Percentiles rank a stretch among this genome's conserved stretches.
Evolutionary conservation across 352 stramenopile genomes (phyloP).

Genomic region (Pythium dissimile): DNA sequence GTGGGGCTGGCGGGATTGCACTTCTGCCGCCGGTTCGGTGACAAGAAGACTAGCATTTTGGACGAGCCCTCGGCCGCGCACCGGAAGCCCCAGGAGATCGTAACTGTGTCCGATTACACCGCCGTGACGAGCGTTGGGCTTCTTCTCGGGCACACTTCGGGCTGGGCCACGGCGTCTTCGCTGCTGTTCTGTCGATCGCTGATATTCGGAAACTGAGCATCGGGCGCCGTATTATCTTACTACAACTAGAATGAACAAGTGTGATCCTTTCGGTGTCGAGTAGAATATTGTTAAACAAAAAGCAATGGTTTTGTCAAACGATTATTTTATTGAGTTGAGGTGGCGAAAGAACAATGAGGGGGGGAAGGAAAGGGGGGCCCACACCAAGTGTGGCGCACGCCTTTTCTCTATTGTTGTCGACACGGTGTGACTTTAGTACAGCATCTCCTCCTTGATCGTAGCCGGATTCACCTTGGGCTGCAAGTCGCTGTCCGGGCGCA

Average conservation of each 20-base stretch:
- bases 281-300: neutral
- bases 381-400: neutral
- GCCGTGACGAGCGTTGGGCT: constrained; percentile 61
- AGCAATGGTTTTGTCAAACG: constrained; percentile 4
- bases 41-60: constrained; percentile 9
- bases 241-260: neutral
- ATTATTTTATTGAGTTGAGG: constrained; percentile 19
- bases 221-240: too few relatives aligned
- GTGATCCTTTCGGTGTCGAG: neutral
- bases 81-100: constrained; percentile 38
- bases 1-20: constrained; percentile 58
- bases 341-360: constrained; percentile 2
- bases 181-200: constrained; percentile 57
- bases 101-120: constrained; percentile 68
- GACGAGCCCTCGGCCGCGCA: constrained; percentile 11
- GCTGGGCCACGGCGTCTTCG: constrained; percentile 51
- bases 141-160: constrained; percentile 49
- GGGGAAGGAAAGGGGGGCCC: neutral
- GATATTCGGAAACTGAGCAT: constrained; percentile 32
- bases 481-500: constrained; percentile 89
- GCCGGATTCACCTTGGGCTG: constrained; percentile 94
- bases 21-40: constrained; percentile 36
- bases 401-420: constrained; percentile 1
- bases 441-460: constrained; percentile 89
- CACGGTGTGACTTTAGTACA: constrained; percentile 62